These are phyloP conservation scores for Tylopilus sp. DNA, from an alignment of 1,284 basidiomycete species.

Conservation along the genomic window DNA sequence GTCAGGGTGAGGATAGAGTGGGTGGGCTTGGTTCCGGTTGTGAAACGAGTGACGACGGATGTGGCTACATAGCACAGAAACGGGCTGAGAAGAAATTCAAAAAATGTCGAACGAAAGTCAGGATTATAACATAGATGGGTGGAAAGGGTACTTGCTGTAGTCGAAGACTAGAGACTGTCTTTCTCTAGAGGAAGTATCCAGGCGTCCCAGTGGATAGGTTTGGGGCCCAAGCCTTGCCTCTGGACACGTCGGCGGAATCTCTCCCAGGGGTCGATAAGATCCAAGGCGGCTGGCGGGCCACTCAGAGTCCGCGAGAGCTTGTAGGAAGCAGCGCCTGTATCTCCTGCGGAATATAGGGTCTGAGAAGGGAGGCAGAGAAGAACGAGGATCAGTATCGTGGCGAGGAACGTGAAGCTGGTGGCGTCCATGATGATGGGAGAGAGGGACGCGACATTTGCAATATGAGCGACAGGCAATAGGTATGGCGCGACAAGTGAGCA, in stretches of 20 bases:
- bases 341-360: conserved; percentile 71
- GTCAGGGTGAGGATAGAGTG: background rate
- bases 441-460: conserved; percentile 11
- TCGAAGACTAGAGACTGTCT: conserved; percentile 17
- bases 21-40: background rate
- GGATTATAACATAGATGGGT: background rate
- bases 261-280: conserved; percentile 8
- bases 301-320: conserved; percentile 56
- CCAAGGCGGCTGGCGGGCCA: background rate
- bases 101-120: background rate
- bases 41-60: conserved; percentile 1
- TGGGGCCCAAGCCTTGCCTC: conserved; percentile 17
- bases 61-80: conserved; percentile 21
- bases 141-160: conserved; percentile 23
- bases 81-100: conserved; percentile 21
- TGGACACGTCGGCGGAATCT: conserved; percentile 12
- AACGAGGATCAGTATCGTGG: conserved; percentile 75
- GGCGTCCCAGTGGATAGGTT: conserved; percentile 30
- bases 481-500: too few species aligned
- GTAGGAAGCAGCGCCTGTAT: conserved; percentile 61
- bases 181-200: conserved; percentile 16
- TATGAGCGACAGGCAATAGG: conserved; percentile 1
- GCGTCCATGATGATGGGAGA: conserved; percentile 22
- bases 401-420: conserved; percentile 74
- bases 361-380: conserved; percentile 71